Conservation (phyloP, 73 alveolate species). For the Paramecium bursaria region DNA sequence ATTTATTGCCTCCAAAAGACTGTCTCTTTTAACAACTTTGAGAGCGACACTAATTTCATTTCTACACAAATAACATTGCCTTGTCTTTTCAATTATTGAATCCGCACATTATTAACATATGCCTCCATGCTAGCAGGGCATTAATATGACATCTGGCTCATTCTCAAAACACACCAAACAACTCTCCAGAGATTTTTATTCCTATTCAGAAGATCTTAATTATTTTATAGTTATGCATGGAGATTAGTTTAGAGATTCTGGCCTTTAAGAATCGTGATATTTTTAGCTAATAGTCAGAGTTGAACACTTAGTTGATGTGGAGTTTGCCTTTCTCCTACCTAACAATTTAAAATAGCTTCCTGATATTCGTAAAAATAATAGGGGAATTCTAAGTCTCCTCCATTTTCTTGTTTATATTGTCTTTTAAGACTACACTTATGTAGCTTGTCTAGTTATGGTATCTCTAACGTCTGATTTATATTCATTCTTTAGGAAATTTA, state of each 20-base stretch:
- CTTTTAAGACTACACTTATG: slow-evolving; percentile 8
- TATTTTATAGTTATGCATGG: slow-evolving; percentile 50
- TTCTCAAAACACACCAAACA: slow-evolving; percentile 54
- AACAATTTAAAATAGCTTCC: slow-evolving; percentile 41
- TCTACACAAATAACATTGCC: slow-evolving; percentile 40
- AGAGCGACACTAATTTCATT: slow-evolving; percentile 22
- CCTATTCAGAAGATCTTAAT: background rate
- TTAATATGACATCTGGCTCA: slow-evolving; percentile 41
- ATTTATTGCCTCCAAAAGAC: slow-evolving; percentile 28
- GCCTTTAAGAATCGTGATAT: background rate
- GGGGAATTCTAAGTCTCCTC: slow-evolving; percentile 40
- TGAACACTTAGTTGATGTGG: background rate
- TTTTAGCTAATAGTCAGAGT: background rate
- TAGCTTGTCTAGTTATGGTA: slow-evolving; percentile 1
- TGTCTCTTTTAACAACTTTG: background rate
- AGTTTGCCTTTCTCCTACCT: background rate
- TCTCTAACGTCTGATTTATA: background rate
- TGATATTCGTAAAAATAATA: slow-evolving; percentile 30
- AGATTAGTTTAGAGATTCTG: slow-evolving; percentile 35
- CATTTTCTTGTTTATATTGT: slow-evolving; percentile 21
- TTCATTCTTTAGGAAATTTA: background rate
- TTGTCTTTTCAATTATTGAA: background rate
- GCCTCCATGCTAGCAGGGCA: slow-evolving; percentile 54
- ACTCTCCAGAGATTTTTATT: slow-evolving; percentile 8
- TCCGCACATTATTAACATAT: slow-evolving; percentile 40